Base-by-base conservation (phyloP, 2,329 filamentous ascomycete species). In the Fusarium graminum region DNA sequence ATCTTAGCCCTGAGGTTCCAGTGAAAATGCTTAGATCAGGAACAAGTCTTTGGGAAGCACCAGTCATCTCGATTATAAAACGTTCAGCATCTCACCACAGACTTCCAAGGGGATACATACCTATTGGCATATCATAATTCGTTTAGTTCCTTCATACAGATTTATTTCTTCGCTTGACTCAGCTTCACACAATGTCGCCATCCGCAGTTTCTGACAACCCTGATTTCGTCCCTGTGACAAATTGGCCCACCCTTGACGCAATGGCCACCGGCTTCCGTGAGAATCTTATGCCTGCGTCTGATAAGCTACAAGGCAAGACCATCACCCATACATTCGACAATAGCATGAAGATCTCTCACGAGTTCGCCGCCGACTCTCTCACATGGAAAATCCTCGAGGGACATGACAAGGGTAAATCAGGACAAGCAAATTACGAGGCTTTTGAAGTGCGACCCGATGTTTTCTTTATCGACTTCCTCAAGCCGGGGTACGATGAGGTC, bases 401-500 rank as follows among this genome's bases (percentile, higher is more conserved):
- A 14, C 34, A 50, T 9, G 63, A 34, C 2, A n/a, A 17, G 1
- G 47, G 64, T 0, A 30, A 64, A 2, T 47, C 17, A 3, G 65
- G 36, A 1, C 17, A 53, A 4, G 59, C 44, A 6, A 16, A 58
- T 3, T 68, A 62, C 13, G 41, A 65, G 7, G 50, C 65, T 2
- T 68, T 45, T 6, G 59, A 68, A 34, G 64, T 68, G 1, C 38
- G 65, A 4, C 32, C 55, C 7, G 44, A 49, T 11, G 22, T 67
- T 2, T 67, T 67, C 41, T 57, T 68, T 7, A 32, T 68, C 11
- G 65, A 67, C 19, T 67, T 68, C 12, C 19, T 53, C 34, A 68
- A 68, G 8, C 51, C 65, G 7, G 28, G 17, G 2, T 65, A 68
- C 12, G 34, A 65, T 0, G 59, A 68, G 7, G 40, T 56, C 6